Conservation (phyloP, 2,329 filamentous ascomycete species). For the Verticillium nonalfalfae region DNA sequence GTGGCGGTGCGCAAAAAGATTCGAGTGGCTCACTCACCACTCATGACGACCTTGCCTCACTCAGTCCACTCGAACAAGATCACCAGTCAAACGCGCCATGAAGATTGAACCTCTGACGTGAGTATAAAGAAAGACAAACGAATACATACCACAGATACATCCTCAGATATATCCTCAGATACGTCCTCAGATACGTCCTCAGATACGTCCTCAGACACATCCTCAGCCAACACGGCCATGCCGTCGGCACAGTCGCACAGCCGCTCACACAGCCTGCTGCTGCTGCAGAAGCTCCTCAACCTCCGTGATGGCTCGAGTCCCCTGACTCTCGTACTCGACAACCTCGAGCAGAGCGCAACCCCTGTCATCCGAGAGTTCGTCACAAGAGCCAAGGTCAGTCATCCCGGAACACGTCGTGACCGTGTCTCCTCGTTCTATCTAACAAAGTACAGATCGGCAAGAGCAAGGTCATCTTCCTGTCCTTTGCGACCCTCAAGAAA, state of each 20-base stretch:
- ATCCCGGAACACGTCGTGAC: background rate
- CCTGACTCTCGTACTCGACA: constrained; percentile 80
- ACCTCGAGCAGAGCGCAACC: constrained; percentile 70
- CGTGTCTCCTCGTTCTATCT: background rate
- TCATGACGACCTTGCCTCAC: no score
- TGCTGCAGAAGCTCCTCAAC: constrained; percentile 77
- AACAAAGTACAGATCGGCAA: constrained; percentile 46
- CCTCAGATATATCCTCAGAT: no score
- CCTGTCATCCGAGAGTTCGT: constrained; percentile 70
- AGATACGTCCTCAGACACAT: no score
- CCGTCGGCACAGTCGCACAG: constrained; percentile 56
- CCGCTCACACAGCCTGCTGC: constrained; percentile 75
- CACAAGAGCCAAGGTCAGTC: constrained; percentile 61
- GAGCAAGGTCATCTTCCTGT: constrained; percentile 67
- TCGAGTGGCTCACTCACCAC: background rate
- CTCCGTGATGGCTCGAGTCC: constrained; percentile 76
- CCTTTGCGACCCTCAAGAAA: constrained; percentile 66
- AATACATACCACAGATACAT: no score
- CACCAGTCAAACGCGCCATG: no score
- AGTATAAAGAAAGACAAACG: no score
- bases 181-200: no score
- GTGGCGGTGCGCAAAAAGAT: background rate
- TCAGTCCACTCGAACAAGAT: background rate
- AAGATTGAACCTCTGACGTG: background rate
- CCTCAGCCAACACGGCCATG: constrained; percentile 37